Conservation (phyloP, 2,329 filamentous ascomycete species). For the Magnaporthiopsis rhizophila region DNA sequence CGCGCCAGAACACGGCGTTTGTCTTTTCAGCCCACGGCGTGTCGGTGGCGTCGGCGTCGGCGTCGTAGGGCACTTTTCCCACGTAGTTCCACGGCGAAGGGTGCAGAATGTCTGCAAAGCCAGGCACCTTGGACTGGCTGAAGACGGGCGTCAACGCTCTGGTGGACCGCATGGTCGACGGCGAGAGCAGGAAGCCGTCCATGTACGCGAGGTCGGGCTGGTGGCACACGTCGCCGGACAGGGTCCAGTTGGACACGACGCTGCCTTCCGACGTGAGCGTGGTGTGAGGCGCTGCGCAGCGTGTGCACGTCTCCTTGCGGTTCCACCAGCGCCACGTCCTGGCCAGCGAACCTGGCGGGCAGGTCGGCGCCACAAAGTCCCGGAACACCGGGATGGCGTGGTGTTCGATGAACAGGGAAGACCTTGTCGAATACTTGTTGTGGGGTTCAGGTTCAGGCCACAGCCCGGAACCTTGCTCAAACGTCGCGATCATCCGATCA, state of each 20-base stretch:
- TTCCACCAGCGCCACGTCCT: slow-evolving; percentile 32
- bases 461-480: neutral
- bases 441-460: neutral
- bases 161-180: slow-evolving; percentile 32
- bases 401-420: slow-evolving; percentile 15
- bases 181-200: slow-evolving; percentile 43
- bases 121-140: slow-evolving; percentile 44
- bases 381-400: slow-evolving; percentile 24
- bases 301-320: slow-evolving; percentile 23
- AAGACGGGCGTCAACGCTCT: slow-evolving; percentile 45
- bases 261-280: slow-evolving; percentile 21
- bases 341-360: slow-evolving; percentile 37
- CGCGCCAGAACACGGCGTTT: slow-evolving; percentile 46
- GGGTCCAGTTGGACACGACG: slow-evolving; percentile 33
- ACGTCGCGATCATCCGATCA: slow-evolving; percentile 6
- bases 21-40: slow-evolving; percentile 38
- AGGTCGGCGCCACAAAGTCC: slow-evolving; percentile 29
- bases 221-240: slow-evolving; percentile 39
- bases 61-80: slow-evolving; percentile 30
- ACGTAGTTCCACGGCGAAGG: slow-evolving; percentile 32
- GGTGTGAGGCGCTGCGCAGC: slow-evolving; percentile 29
- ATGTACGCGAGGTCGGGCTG: slow-evolving; percentile 38
- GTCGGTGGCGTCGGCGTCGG: slow-evolving; percentile 23
- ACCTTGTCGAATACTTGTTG: neutral
- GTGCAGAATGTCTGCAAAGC: slow-evolving; percentile 45